A percentile compares a stretch with the other conserved stretches of the same genome.
Conservation (phyloP, 768 basidiomycete genomes). For the Macrolepiota dolichaula region DNA sequence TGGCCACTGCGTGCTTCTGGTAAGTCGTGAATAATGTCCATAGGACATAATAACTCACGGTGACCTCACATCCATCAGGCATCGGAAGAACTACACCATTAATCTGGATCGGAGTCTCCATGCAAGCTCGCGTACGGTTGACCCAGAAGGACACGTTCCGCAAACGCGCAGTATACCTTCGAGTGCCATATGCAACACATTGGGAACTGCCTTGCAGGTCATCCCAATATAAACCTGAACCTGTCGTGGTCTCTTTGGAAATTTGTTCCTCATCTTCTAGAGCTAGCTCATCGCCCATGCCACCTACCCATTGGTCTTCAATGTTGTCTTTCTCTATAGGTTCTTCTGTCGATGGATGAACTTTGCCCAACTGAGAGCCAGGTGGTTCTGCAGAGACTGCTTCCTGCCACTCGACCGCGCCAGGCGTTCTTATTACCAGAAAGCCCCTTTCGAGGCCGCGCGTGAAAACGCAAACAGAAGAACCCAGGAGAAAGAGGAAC, state of each 20-base stretch:
- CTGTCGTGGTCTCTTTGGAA: neutral
- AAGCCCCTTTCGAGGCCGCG: neutral
- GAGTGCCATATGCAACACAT: constrained; percentile 25
- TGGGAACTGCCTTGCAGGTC: constrained; percentile 18
- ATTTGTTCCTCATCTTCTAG: neutral
- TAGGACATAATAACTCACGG: constrained; percentile 17
- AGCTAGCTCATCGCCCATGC: neutral
- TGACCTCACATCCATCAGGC: constrained; percentile 25
- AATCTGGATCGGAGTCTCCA: constrained; percentile 24
- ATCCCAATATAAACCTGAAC: constrained; percentile 21
- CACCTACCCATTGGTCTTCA: neutral
- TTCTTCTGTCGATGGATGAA: neutral
- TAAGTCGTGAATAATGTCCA: neutral
- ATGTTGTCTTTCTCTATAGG: neutral
- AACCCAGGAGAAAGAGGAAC: constrained; percentile 25
- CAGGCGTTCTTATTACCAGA: neutral
- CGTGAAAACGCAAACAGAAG: constrained; percentile 2
- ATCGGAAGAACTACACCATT: constrained; percentile 19
- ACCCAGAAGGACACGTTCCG: constrained; percentile 23
- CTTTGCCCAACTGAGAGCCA: neutral
- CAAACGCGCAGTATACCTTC: constrained; percentile 28
- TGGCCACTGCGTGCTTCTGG: constrained; percentile 19
- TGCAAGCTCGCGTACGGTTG: constrained; percentile 23
- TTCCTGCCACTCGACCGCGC: constrained; percentile 13
- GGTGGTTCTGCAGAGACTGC: neutral